Base-by-base conservation (phyloP, 169 alveolate species). In the Besnoitia besnoiti region DNA sequence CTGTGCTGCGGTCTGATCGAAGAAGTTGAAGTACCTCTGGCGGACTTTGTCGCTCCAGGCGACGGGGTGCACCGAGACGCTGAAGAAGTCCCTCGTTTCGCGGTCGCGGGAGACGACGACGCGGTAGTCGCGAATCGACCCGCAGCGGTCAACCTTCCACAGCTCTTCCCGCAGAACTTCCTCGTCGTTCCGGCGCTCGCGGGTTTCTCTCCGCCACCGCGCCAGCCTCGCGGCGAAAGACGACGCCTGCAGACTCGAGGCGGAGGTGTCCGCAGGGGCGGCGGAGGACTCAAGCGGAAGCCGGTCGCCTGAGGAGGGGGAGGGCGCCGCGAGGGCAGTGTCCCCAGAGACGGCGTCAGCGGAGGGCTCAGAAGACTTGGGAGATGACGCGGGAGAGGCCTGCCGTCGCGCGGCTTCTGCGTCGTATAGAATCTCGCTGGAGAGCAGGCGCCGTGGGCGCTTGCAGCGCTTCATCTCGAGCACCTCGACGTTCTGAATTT, bases 401-500 rank as follows among this genome's bases (percentile, higher is more conserved):
- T 27, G 7, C 82, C 82, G 16, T 37, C 46, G 39, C 40, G 16
- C 82, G 5, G 55, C 82, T 40, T 51, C 91, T 21, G 61, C 24
- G 84, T 87, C 91, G 61, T 61, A 87, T 21, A 5, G 44, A 59
- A 87, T 44, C 12, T 59, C 84, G 44, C 82, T 44, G n/a, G 85
- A 16, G n/a, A 62, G 35, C 24, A 87, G 91, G 21, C 67, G 33
- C 16, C 91, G 91, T 47, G 91, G 91, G n/a, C 33, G 47, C 19
- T 33, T 55, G 47, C 91, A 87, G 33, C 91, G 49, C n/a, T 35
- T 39, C 73, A 55, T 12, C 51, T 59, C 75, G 46, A 49, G 67
- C 35, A 87, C 91, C n/a, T 87, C 91, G 8, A 87, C 91, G 37
- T 87, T 87, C 39, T 87, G 91, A 19, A 87, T 87, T 40, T 87